Base-by-base conservation (phyloP, 257 asterid genomes). In the Anisodus acutangulus region DNA sequence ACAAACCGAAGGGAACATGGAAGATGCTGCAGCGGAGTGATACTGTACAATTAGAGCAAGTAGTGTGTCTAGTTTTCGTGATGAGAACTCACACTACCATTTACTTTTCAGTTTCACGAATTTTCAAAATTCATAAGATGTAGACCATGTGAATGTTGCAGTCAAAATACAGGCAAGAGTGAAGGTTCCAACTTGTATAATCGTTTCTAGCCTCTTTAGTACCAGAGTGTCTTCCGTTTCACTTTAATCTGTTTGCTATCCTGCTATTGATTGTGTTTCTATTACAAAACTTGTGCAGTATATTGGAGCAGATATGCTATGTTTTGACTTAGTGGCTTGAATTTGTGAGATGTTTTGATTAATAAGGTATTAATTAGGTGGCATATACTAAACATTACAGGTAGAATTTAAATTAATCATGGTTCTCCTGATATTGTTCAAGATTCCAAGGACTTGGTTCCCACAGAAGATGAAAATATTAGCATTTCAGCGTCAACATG, bases 21-120 rank as follows among this genome's bases (percentile, higher is more conserved):
- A 94, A 72, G 96, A 95, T 81, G 93, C 85, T 85, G 98, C 93
- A 69, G 92, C 91, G 26, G 98, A 92, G 88, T 94, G 92, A 91
- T 82, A 79, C 53, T 71, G 55, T 71, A 80, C 82, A 82, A 64
- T 76, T 83, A 71, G 64, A 55, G 45, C 43, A 54, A 31, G 26
- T 82, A 81, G 80, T 58, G 69, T 22, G 84, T 9, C 58, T 79
- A 43, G 64, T 66, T 80, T 9, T 69, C 39, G 84, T 72, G 85
- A 17, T 57, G 41, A 72, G 57, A 58, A 37, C 82, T 68, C 76
- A 70, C 83, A 84, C 86, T 68, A 16, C 41, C 19, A 13, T 86
- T 22, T 17, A 35, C 55, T 69, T 55, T 22, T 87, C 51, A 71
- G 17, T 80, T 86, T 66, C 69, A 58, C 83, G 16, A 78, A 78